Conservation (phyloP, 2,329 filamentous ascomycete genomes). For the Aspergillus hiratsukae region DNA sequence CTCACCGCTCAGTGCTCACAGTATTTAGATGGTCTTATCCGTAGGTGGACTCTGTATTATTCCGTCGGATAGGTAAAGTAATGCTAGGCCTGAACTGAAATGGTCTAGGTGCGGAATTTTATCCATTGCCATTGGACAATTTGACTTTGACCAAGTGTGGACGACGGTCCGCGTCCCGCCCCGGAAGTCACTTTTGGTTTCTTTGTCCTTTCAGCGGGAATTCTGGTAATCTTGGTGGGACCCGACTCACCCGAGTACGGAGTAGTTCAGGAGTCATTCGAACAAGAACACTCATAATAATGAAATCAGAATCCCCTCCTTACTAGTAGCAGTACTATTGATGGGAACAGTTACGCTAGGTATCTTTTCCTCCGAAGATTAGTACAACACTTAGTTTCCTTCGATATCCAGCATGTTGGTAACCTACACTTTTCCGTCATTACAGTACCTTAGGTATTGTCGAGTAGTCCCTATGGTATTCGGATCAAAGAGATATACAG, state of each 20-base stretch:
- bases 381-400: neutral
- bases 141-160: slow-evolving; percentile 12
- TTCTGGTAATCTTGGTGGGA: neutral
- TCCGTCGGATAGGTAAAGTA: neutral
- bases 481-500: neutral
- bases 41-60: no score
- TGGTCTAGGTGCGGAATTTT: neutral
- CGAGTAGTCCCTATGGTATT: neutral
- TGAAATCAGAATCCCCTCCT: neutral
- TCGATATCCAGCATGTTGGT: neutral
- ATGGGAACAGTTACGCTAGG: neutral
- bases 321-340: neutral
- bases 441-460: neutral
- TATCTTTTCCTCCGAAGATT: neutral
- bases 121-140: neutral
- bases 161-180: slow-evolving; percentile 22
- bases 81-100: neutral
- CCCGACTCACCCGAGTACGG: no score
- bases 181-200: slow-evolving; percentile 16
- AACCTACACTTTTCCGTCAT: neutral
- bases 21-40: neutral
- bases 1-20: neutral
- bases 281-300: neutral
- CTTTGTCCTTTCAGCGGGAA: neutral
- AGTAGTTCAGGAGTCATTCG: neutral